These are phyloP conservation scores for Cenchrus purpureus DNA, from an alignment of 176 grass and related monocot genomes.

Conservation along the genomic window DNA sequence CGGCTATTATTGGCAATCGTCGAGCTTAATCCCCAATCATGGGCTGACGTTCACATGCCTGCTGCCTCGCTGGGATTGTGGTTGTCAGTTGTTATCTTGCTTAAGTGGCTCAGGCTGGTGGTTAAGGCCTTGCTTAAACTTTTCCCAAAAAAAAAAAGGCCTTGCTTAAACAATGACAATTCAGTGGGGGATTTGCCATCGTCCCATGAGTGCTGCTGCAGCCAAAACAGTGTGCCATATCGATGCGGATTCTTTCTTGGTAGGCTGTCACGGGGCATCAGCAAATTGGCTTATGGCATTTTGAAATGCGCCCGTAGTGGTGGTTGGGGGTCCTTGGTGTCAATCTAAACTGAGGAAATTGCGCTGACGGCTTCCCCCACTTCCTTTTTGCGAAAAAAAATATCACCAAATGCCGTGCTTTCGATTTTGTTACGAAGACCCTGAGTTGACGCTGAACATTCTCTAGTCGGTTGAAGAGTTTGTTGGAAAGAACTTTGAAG, in stretches of 20 bases:
- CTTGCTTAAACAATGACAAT: slow-evolving; percentile 47
- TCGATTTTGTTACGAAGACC: background rate
- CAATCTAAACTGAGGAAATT: slow-evolving; percentile 11
- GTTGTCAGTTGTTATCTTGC: slow-evolving; percentile 34
- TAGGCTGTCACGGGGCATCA: slow-evolving; percentile 47
- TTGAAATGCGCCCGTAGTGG: slow-evolving; percentile 38
- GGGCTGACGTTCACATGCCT: slow-evolving; percentile 50
- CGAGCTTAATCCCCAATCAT: slow-evolving; percentile 56
- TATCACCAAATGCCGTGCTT: background rate
- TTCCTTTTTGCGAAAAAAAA: background rate
- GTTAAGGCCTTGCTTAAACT: slow-evolving; percentile 34
- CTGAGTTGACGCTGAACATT: background rate
- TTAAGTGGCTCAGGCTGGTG: slow-evolving; percentile 19
- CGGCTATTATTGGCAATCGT: slow-evolving; percentile 16
- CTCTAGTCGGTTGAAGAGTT: background rate
- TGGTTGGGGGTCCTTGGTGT: slow-evolving; percentile 12
- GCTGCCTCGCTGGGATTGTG: slow-evolving; percentile 40
- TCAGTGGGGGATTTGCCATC: background rate
- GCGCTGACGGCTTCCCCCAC: background rate
- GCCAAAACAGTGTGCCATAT: slow-evolving; percentile 34
- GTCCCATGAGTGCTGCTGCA: slow-evolving; percentile 25
- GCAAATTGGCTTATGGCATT: background rate
- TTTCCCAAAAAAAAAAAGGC: slow-evolving; percentile 1
- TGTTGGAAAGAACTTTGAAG: background rate
- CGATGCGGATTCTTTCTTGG: slow-evolving; percentile 34